Percentiles rank a stretch among this genome's conserved stretches.
Conservation (phyloP, 331 rosid genomes). For the Ulmus americana region DNA sequence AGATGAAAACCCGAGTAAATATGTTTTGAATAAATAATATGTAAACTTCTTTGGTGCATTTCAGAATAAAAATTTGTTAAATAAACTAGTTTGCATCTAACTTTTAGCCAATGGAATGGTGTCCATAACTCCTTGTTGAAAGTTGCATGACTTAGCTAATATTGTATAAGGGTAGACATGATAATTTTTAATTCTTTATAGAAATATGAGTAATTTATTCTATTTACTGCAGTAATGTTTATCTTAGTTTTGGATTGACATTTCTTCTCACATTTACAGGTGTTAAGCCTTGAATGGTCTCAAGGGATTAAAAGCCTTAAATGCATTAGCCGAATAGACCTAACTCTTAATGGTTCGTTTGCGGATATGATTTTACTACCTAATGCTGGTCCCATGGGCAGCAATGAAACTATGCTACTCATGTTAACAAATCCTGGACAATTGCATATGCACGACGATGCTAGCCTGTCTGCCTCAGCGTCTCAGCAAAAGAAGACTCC, state of each 20-base stretch:
- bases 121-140: neutral
- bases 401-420: conserved; percentile 42
- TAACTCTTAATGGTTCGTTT: conserved; percentile 67
- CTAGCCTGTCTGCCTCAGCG: conserved; percentile 46
- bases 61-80: neutral
- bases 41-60: neutral
- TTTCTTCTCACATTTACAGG: conserved; percentile 40
- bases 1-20: neutral
- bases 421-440: conserved; percentile 76
- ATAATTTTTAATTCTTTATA: neutral
- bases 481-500: conserved; percentile 39
- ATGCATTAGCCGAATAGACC: conserved; percentile 54
- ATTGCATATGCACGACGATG: conserved; percentile 48
- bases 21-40: neutral
- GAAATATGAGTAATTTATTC: neutral
- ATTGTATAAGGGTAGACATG: neutral
- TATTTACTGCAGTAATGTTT: conserved; percentile 13
- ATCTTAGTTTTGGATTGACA: conserved; percentile 10
- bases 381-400: conserved; percentile 33
- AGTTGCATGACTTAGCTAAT: neutral
- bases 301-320: conserved; percentile 61
- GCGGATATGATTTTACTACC: conserved; percentile 64
- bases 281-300: conserved; percentile 70
- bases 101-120: neutral
- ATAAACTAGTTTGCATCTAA: neutral